Conservation (phyloP, 805 yeast species). For the Hanseniaspora vineae region DNA sequence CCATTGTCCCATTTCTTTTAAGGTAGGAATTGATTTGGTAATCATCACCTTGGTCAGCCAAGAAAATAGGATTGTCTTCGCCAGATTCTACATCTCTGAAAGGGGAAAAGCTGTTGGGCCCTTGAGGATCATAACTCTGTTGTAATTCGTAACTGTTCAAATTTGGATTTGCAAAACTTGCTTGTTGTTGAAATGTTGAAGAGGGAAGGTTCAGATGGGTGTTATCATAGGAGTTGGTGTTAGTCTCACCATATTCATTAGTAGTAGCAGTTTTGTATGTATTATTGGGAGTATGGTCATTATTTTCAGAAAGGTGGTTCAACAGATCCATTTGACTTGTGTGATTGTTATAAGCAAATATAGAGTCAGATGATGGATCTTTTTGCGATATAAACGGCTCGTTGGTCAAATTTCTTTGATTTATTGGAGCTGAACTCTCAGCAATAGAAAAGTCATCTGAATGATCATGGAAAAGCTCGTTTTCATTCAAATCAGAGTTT, state of each 20-base stretch:
- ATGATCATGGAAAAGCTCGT: background rate
- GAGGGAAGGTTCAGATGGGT: slow-evolving; percentile 1
- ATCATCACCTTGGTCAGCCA: slow-evolving; percentile 24
- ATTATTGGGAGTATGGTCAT: background rate
- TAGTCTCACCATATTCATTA: background rate
- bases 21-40: slow-evolving; percentile 23
- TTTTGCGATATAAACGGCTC: background rate
- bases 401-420: background rate
- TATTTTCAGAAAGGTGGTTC: background rate
- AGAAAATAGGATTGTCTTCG: background rate
- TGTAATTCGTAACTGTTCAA: too few species aligned
- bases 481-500: background rate
- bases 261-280: background rate
- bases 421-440: background rate
- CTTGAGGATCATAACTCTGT: background rate
- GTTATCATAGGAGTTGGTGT: background rate
- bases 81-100: slow-evolving; percentile 5
- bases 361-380: background rate
- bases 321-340: background rate
- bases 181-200: background rate
- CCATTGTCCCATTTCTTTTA: slow-evolving; percentile 23
- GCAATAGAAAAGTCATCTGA: background rate
- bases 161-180: too few species aligned
- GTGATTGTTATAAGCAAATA: background rate
- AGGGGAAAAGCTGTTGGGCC: slow-evolving; percentile 2